These are phyloP conservation scores for Didymella pomorum DNA, from an alignment of 2,329 filamentous ascomycete species.

Conservation along the genomic window DNA sequence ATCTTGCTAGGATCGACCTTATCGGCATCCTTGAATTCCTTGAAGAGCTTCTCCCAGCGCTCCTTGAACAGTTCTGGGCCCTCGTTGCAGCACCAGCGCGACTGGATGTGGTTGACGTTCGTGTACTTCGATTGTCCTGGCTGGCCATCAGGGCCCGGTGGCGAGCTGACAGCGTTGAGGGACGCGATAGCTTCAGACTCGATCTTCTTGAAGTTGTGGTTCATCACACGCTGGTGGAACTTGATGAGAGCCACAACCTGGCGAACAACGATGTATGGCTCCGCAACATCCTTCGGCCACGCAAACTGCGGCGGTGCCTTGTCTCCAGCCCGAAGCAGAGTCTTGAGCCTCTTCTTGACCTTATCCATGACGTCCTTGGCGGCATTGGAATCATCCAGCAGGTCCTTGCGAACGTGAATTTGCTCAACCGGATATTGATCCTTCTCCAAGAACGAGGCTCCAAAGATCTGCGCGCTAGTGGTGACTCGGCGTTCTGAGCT, in stretches of 20 bases:
- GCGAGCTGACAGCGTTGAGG: conserved; percentile 56
- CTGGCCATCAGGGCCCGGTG: conserved; percentile 44
- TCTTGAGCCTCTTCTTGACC: conserved; percentile 99
- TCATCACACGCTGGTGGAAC: conserved; percentile 94
- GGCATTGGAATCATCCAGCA: conserved; percentile 96
- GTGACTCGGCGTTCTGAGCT: conserved; percentile 95
- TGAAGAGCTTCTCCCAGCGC: conserved; percentile 97
- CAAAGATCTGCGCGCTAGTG: conserved; percentile 96
- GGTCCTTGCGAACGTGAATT: conserved; percentile 90
- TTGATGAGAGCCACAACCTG: conserved; percentile 97
- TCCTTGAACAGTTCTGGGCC: conserved; percentile 94
- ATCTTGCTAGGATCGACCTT: conserved; percentile 99
- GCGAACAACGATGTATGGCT: conserved; percentile 90
- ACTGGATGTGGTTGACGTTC: conserved; percentile 68
- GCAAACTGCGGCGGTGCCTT: conserved; percentile 94
- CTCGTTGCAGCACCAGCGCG: conserved; percentile 95
- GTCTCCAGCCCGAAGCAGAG: conserved; percentile 87
- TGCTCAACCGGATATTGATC: conserved; percentile 86
- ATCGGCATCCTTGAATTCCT: conserved; percentile 94
- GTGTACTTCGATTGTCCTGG: conserved; percentile 49
- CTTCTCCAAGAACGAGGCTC: conserved; percentile 84
- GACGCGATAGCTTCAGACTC: conserved; percentile 71
- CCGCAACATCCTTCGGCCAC: conserved; percentile 94
- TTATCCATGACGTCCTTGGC: conserved; percentile 99
- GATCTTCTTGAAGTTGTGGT: conserved; percentile 87